A percentile compares a stretch with the other conserved stretches of the same genome.
Evolutionary conservation across 1,284 basidiomycete genomes (phyloP).

Genomic region (Meripilus lineatus): DNA sequence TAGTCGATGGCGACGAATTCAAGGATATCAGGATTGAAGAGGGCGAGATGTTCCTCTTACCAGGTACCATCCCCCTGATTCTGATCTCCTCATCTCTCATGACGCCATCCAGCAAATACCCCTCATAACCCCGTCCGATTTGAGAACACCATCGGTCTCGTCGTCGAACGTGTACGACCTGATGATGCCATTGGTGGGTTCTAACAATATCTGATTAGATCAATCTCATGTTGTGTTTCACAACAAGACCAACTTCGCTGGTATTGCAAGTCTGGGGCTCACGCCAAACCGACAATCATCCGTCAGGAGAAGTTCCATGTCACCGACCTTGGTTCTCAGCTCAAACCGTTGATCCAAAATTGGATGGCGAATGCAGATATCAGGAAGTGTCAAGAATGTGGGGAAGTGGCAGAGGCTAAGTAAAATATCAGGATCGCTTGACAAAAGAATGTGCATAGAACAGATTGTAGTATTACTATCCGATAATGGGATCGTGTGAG

Average conservation of each 20-base stretch:
- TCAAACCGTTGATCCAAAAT: constrained; percentile 86
- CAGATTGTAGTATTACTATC: too few species aligned
- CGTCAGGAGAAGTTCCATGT: constrained; percentile 87
- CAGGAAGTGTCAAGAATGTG: constrained; percentile 70
- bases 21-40: constrained; percentile 87
- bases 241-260: constrained; percentile 82
- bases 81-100: not conserved
- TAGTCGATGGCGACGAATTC: constrained; percentile 86
- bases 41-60: constrained; percentile 95
- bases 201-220: not conserved
- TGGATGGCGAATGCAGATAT: constrained; percentile 65
- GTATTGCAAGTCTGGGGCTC: constrained; percentile 80
- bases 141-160: constrained; percentile 89
- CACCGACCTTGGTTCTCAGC: constrained; percentile 88
- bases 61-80: constrained; percentile 47
- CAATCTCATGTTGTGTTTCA: not conserved
- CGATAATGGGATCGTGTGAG: too few species aligned
- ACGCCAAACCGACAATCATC: constrained; percentile 76
- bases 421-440: constrained; percentile 26
- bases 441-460: too few species aligned
- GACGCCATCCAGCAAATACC: constrained; percentile 65
- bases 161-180: constrained; percentile 88
- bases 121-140: constrained; percentile 95
- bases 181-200: constrained; percentile 48
- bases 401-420: constrained; percentile 61